Percentiles rank a stretch among this genome's conserved stretches.
These are phyloP conservation scores for Aspergillus jensenii DNA, from an alignment of 2,329 filamentous ascomycete genomes.

Conservation along the genomic window DNA sequence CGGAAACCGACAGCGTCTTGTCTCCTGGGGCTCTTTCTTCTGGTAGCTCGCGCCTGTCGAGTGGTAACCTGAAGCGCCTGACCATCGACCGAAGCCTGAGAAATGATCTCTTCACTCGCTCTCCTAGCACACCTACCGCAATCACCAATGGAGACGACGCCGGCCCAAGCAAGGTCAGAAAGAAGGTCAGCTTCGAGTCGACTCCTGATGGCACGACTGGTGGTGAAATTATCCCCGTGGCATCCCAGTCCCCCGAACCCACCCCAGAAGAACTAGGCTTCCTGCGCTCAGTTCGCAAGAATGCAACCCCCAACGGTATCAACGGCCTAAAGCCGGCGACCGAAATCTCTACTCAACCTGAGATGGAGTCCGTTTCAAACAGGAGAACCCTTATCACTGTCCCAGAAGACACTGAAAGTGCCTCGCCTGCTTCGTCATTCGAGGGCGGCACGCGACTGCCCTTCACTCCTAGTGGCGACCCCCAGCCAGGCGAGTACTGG, in stretches of 20 bases:
- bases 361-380: conserved; percentile 70
- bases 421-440: conserved; percentile 36
- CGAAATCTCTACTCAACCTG: conserved; percentile 45
- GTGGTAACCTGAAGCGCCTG: conserved; percentile 78
- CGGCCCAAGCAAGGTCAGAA: conserved; percentile 52
- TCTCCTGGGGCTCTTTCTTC: conserved; percentile 81
- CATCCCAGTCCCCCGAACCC: conserved; percentile 52
- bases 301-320: conserved; percentile 46
- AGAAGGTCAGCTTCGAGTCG: conserved; percentile 88
- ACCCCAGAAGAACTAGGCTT: conserved; percentile 61
- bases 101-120: conserved; percentile 58
- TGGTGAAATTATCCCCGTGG: conserved; percentile 54
- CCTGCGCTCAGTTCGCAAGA: conserved; percentile 55
- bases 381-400: conserved; percentile 74
- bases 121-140: conserved; percentile 33
- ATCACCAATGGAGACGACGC: conserved; percentile 44
- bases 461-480: conserved; percentile 42
- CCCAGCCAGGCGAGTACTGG: conserved; percentile 77
- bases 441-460: conserved; percentile 31
- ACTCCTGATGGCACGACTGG: conserved; percentile 39
- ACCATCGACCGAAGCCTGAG: conserved; percentile 87
- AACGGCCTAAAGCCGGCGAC: conserved; percentile 35
- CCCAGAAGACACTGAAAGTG: conserved; percentile 56
- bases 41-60: conserved; percentile 64
- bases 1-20: conserved; percentile 77